Base-by-base conservation (phyloP, 768 basidiomycete genomes). In the Leucosporidium scottii region DNA sequence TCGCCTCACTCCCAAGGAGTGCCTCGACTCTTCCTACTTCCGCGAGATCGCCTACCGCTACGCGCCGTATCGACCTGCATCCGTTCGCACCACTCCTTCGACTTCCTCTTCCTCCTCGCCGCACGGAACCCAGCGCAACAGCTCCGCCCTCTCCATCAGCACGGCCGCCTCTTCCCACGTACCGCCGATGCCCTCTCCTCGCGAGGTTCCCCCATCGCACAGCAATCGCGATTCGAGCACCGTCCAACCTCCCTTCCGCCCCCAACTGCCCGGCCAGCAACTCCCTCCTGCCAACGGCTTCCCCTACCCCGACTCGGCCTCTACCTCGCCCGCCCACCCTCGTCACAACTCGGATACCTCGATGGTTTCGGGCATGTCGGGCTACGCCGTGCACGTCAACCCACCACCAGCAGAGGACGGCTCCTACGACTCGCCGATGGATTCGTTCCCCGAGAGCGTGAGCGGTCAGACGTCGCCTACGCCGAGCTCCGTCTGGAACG, bases 1-100 rank as follows among this genome's bases (percentile, higher is more conserved):
- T 59, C 88, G 96, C 34, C 82, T 97, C 59, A 96, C 93, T 1
- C 88, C 90, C 65, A 83, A 83, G 59, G 85, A 93, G 77, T 94
- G 93, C 77, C 80, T 96, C 69, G 85, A 91, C 39, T 93, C 97
- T 77, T 82, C 86, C 20, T 99, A 98, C 81, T 85, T 97, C 65
- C 83, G 83, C 66, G 90, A 96, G 79, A 90, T 80, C 23, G 74
- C 79, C 4, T 77, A 78, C 23, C 78, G 78, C 54, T 77, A 79
- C 27, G 77, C 78, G 31, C 77, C 77, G 1, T 71, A 73, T 56
- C 61, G 70, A 73, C 3, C 59, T 61, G 13, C 73, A 65, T 12
- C 62, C 68, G 39, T 44, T 44, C 39, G 39, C 67, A 71, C 23
- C 61, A 50, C 30, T 10, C 67, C 66, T 21, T 39, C 67, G 4